These are phyloP conservation scores for Beauveria australis DNA, from an alignment of 2,329 filamentous ascomycete species.

Conservation along the genomic window DNA sequence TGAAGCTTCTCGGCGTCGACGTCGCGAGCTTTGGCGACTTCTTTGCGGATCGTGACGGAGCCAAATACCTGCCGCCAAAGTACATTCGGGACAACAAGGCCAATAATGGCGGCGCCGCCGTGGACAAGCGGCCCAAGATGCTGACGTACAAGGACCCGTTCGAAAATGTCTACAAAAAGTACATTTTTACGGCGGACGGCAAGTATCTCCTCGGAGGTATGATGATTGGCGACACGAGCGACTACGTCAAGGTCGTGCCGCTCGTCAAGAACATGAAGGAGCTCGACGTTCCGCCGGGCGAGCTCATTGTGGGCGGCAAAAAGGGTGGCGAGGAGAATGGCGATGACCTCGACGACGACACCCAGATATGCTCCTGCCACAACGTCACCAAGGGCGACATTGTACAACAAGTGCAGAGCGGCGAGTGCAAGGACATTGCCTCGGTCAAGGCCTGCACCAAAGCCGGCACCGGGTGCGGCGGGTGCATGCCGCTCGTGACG, in stretches of 20 bases:
- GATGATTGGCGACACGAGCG: constrained; percentile 91
- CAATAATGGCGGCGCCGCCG: constrained; percentile 18
- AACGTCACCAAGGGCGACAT: constrained; percentile 85
- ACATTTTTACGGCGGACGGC: constrained; percentile 80
- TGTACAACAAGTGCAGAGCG: constrained; percentile 62
- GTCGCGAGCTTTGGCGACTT: constrained; percentile 92
- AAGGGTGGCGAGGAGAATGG: constrained; percentile 61
- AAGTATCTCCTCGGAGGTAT: constrained; percentile 90
- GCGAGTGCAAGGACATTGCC: constrained; percentile 70
- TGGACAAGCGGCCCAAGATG: constrained; percentile 56
- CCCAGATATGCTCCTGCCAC: constrained; percentile 87
- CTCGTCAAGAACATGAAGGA: constrained; percentile 78
- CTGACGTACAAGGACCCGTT: constrained; percentile 87
- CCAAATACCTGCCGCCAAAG: constrained; percentile 61
- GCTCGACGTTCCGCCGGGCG: constrained; percentile 67
- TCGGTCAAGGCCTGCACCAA: constrained; percentile 88
- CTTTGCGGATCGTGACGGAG: constrained; percentile 81
- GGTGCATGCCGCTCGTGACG: constrained; percentile 81
- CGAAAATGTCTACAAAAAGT: constrained; percentile 85
- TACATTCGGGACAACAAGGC: constrained; percentile 17
- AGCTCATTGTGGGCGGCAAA: constrained; percentile 74
- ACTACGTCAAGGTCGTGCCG: constrained; percentile 82
- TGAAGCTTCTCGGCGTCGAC: constrained; percentile 83
- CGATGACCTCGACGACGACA: constrained; percentile 74
- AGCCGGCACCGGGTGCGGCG: constrained; percentile 82